A percentile compares a stretch with the other conserved stretches of the same genome.
Conservation (phyloP, 2,329 filamentous ascomycete genomes). For the Penicillium glabrum region DNA sequence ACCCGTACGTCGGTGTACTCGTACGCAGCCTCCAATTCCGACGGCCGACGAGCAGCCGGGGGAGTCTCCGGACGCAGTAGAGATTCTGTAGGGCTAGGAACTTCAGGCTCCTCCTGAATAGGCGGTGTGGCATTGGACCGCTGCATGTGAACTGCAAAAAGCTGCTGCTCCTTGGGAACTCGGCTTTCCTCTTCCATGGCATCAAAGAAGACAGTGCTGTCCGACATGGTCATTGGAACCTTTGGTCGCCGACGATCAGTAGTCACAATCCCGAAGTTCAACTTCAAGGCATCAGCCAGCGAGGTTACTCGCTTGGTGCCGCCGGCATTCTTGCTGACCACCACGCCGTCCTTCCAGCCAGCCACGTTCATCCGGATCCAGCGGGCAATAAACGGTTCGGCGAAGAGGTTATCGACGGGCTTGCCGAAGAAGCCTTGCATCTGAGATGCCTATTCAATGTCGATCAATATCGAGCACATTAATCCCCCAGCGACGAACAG, state of each 20-base stretch:
- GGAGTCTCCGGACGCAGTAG: constrained; percentile 37
- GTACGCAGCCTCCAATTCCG: constrained; percentile 46
- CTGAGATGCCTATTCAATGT: constrained; percentile 66
- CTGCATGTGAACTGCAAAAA: constrained; percentile 29
- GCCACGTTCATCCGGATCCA: constrained; percentile 91
- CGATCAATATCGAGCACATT: constrained; percentile 14
- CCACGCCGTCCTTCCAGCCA: constrained; percentile 84
- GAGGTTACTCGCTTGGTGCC: constrained; percentile 97
- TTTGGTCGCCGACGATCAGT: constrained; percentile 57
- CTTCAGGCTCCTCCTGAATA: constrained; percentile 25
- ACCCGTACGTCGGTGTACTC: constrained; percentile 78
- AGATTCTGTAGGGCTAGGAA: neutral
- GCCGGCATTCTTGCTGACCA: constrained; percentile 97
- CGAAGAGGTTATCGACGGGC: constrained; percentile 94
- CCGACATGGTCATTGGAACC: constrained; percentile 62
- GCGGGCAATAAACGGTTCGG: constrained; percentile 89
- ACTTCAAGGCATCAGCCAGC: constrained; percentile 88
- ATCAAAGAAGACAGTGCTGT: constrained; percentile 75
- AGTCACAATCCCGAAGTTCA: constrained; percentile 92
- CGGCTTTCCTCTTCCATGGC: constrained; percentile 50
- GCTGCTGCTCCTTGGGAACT: constrained; percentile 25
- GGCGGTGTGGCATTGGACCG: constrained; percentile 15
- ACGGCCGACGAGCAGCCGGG: constrained; percentile 40
- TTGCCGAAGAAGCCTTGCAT: constrained; percentile 99
- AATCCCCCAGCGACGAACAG: neutral